Evolutionary conservation across 1,139 yeast genomes (phyloP), one percentile per base, ranked within the genome.

Genomic region (Yarrowia galli): DNA sequence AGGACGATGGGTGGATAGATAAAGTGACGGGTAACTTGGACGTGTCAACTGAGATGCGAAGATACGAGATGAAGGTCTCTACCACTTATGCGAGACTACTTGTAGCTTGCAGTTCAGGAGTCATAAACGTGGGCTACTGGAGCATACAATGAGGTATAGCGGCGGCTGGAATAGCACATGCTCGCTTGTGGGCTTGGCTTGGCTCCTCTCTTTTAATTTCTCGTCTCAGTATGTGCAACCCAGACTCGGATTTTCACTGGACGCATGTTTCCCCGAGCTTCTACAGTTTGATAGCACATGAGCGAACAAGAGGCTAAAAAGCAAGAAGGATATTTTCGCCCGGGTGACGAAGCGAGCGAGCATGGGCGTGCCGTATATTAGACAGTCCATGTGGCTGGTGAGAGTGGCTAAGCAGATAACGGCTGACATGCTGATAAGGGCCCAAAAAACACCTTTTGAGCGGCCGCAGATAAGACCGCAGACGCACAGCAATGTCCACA

Each of bases 251-350:
- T 38, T 54, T 25, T 35, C 13, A 10, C 16, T 20, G 23, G 8
- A 23, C 45, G 43, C 45, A 53, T 53, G 22, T 36, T 53, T 54
- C 61, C 61, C 46, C 18, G 61, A 54, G 61, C 61, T 54, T 54
- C 61, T 54, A 40, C 40, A 40, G 60, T 54, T 54, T 54, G 45
- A 38, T 38, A 54, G 61, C 61, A 54, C 60, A 36, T 53, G 25
- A 28, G 36, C 10, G 36, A 22, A 32, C 56, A 18, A 28, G 56
- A 49, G 56, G 56, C 40, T 49, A 49, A 49, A 43, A 49, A 46
- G 51, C 51, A 49, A 51, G n/a, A 18, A n/a, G 53, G 36, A n/a
- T 16, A 16, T 15, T 13, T 36, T 36, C 16, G 13, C 32, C 6
- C 32, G 32, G 32, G 32, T 7, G 32, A 28, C 32, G 32, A 43